A percentile compares a stretch with the other conserved stretches of the same genome.
Conservation (phyloP, 2,329 filamentous ascomycete species). For the Hyphodiscus sp. region DNA sequence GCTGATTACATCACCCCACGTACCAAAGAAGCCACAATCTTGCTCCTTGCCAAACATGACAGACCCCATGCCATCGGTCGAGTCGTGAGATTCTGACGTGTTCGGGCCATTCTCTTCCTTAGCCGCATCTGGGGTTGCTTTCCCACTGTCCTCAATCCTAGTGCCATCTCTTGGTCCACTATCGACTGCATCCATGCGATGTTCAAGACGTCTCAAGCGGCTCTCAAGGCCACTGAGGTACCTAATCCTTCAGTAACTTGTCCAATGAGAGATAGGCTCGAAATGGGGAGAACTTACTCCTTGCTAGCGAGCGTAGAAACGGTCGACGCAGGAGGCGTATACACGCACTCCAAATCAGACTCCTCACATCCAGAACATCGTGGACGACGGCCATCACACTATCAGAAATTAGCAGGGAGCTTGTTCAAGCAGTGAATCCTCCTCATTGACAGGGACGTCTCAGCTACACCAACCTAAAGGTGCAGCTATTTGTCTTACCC, state of each 20-base stretch:
- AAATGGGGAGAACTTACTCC: slow-evolving; percentile 21
- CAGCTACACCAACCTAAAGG: too few species aligned
- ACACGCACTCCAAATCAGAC: slow-evolving; percentile 38
- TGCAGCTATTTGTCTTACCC: too few species aligned
- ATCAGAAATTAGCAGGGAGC: too few species aligned
- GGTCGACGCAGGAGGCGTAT: slow-evolving; percentile 31
- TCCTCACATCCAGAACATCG: slow-evolving; percentile 36
- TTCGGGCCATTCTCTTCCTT: slow-evolving; percentile 3
- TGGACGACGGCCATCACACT: slow-evolving; percentile 39
- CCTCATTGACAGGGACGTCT: too few species aligned
- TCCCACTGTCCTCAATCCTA: neutral
- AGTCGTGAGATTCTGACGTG: too few species aligned
- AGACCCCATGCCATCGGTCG: slow-evolving; percentile 29
- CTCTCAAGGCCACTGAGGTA: slow-evolving; percentile 23
- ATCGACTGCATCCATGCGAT: slow-evolving; percentile 18
- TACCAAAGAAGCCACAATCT: slow-evolving; percentile 32
- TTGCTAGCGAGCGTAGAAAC: slow-evolving; percentile 36
- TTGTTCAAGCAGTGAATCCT: too few species aligned
- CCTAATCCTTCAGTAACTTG: too few species aligned
- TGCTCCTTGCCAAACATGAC: slow-evolving; percentile 29
- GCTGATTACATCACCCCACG: neutral
- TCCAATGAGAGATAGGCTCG: too few species aligned
- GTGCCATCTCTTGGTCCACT: slow-evolving; percentile 25
- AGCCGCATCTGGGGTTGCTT: neutral
- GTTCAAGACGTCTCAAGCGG: slow-evolving; percentile 27